Evolutionary conservation across 768 basidiomycete genomes (phyloP).

Genomic region (Scleroderma bovista): DNA sequence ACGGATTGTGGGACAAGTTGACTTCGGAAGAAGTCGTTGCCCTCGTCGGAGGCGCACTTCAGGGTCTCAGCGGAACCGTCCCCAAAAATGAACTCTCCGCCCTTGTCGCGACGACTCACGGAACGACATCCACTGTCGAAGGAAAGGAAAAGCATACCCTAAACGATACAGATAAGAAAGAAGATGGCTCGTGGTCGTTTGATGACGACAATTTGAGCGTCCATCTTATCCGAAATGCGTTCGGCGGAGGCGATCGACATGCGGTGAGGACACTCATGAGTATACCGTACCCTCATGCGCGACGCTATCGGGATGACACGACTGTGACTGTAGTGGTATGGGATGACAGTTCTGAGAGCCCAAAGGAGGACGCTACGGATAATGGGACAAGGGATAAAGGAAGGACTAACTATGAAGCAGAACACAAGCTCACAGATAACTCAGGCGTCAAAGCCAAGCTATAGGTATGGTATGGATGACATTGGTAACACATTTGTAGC

Average conservation of each 20-base stretch:
- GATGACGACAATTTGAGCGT: slow-evolving; percentile 72
- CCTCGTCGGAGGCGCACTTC: slow-evolving; percentile 77
- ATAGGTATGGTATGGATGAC: slow-evolving; percentile 22
- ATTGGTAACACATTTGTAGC: background rate
- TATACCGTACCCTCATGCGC: slow-evolving; percentile 75
- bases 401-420: background rate
- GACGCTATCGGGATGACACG: slow-evolving; percentile 78
- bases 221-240: slow-evolving; percentile 87
- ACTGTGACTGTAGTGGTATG: slow-evolving; percentile 85
- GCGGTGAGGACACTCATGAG: slow-evolving; percentile 60
- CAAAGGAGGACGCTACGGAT: slow-evolving; percentile 28
- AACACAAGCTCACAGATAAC: background rate
- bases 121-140: slow-evolving; percentile 48
- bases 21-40: slow-evolving; percentile 83
- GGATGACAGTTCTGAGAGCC: slow-evolving; percentile 53
- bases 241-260: slow-evolving; percentile 71
- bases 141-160: slow-evolving; percentile 47
- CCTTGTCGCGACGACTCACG: slow-evolving; percentile 50
- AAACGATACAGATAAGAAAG: slow-evolving; percentile 12
- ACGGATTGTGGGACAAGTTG: slow-evolving; percentile 72
- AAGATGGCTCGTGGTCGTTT: slow-evolving; percentile 66
- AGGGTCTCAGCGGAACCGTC: slow-evolving; percentile 61
- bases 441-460: slow-evolving; percentile 44
- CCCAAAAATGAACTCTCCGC: slow-evolving; percentile 51
- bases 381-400: background rate